Base-by-base conservation (phyloP, 2,329 filamentous ascomycete genomes). In the Colletotrichum truncatum region DNA sequence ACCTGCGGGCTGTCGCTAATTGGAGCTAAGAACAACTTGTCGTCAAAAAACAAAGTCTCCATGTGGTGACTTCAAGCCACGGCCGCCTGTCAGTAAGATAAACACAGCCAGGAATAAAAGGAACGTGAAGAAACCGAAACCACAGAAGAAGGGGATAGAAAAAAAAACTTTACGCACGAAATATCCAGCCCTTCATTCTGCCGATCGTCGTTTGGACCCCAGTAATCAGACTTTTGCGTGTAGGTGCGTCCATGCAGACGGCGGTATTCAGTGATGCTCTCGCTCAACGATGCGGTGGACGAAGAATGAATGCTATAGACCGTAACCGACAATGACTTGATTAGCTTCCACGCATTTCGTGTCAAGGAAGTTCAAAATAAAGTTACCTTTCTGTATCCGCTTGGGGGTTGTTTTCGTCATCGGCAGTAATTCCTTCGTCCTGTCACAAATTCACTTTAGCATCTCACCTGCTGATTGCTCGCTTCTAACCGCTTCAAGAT, bases 191-290 rank as follows among this genome's bases (percentile, higher is more conserved):
- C 53, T n/a, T 45, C 38, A 14, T 56, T 56, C 25, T 56, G 53
- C 4, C n/a, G 45, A 2, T 46, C 39, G 6, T 56, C 53, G 4
- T 56, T 56, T 11, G 53, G 53, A 6, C 16, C 16, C 16, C 53
- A 66, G n/a, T 66, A 66, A 18, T 62, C 57, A 36, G 43, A 45
- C 26, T 51, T 51, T 16, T 54, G 41, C 2, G 51, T 55, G 32
- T 56, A 65, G 10, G 54, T 58, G 4, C 55, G 55, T 4, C 62
- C 62, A 26, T 65, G 56, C 14, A 59, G 34, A 8, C 43, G 46
- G 7, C 55, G 62, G 14, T 60, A 65, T 18, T 43, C 43, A 16
- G 23, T 45, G 23, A 66, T 51, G 39, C 57, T 62, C 16, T 56
- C 53, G 45, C 26, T 48, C n/a, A 48, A 10, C n/a, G 45, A 48